Percentiles rank a stretch among this genome's conserved stretches.
These are phyloP conservation scores for Crucihimalaya himalaica DNA, from an alignment of 345 rosid genomes.

Conservation along the genomic window DNA sequence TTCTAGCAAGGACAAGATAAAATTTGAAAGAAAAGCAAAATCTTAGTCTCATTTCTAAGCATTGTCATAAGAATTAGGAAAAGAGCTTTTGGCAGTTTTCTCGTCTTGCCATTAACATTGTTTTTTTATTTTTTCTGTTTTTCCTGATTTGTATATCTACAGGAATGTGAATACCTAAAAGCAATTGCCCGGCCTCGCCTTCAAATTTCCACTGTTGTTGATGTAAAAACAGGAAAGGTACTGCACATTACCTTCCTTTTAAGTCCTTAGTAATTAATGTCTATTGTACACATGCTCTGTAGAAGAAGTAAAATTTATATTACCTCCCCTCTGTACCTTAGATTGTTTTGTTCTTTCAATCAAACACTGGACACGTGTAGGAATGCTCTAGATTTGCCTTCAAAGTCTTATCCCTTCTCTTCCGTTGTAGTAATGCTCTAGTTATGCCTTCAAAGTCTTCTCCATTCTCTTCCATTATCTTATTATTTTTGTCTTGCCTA, in stretches of 20 bases:
- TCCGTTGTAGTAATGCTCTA: background rate
- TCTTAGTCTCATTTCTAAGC: conserved; percentile 5
- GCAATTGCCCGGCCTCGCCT: conserved; percentile 84
- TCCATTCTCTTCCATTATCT: background rate
- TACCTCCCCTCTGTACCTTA: background rate
- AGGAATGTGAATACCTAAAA: conserved; percentile 96
- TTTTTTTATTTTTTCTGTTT: conserved; percentile 12
- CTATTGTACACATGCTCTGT: no score
- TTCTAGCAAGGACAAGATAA: background rate
- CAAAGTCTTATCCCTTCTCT: background rate
- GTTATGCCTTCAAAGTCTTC: conserved; percentile 4
- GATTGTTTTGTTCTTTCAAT: background rate
- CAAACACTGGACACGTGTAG: background rate
- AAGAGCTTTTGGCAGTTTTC: background rate
- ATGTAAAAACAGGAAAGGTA: conserved; percentile 91
- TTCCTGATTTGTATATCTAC: conserved; percentile 29
- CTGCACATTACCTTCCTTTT: conserved; percentile 8
- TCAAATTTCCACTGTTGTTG: conserved; percentile 82
- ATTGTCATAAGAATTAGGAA: background rate
- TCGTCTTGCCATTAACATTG: background rate
- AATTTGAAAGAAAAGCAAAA: background rate
- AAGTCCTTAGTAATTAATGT: no score
- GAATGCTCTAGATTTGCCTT: background rate
- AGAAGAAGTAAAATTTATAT: background rate
- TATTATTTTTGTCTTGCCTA: conserved; percentile 24